Conservation (phyloP, 108 stramenopile species). For the Fragilariopsis cylindrus region DNA sequence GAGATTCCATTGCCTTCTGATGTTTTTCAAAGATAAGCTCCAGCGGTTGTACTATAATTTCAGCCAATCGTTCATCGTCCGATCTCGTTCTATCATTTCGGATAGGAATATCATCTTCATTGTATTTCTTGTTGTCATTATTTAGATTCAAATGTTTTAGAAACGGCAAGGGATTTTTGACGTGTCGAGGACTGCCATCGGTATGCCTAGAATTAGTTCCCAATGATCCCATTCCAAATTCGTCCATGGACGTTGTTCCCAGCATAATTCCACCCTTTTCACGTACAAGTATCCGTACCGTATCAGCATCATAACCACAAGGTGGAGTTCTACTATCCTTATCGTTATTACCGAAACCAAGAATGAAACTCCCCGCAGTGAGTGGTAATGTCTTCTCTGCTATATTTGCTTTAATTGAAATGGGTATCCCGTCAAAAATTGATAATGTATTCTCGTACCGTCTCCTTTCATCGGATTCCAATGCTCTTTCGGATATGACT, state of each 20-base stretch:
- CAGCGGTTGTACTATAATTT: conserved; percentile 17
- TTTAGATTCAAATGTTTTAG: conserved; percentile 36
- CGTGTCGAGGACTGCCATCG: conserved; percentile 22
- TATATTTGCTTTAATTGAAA: conserved; percentile 95
- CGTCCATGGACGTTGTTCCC: conserved; percentile 95
- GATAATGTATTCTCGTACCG: conserved; percentile 31
- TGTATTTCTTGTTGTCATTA: background rate
- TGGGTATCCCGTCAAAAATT: conserved; percentile 85
- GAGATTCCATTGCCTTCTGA: conserved; percentile 16
- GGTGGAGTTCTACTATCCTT: background rate
- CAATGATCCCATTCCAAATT: conserved; percentile 96
- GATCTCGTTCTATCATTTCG: background rate
- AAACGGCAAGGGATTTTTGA: conserved; percentile 72
- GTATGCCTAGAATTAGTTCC: conserved; percentile 48
- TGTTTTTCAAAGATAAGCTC: conserved; percentile 31
- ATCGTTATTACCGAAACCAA: conserved; percentile 28
- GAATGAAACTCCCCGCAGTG: conserved; percentile 82
- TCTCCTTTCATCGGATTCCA: conserved; percentile 55
- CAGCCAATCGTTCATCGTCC: conserved; percentile 28
- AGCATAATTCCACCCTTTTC: conserved; percentile 82
- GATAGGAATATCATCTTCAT: background rate
- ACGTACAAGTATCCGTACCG: conserved; percentile 55
- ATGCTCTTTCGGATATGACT: conserved; percentile 49
- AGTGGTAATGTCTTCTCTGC: conserved; percentile 71
- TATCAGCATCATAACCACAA: conserved; percentile 83